Percentiles rank a stretch among this genome's conserved stretches.
phyloP scores from a whole-genome alignment of 192 early-diverging fungal species.

The Podila horticola region DNA sequence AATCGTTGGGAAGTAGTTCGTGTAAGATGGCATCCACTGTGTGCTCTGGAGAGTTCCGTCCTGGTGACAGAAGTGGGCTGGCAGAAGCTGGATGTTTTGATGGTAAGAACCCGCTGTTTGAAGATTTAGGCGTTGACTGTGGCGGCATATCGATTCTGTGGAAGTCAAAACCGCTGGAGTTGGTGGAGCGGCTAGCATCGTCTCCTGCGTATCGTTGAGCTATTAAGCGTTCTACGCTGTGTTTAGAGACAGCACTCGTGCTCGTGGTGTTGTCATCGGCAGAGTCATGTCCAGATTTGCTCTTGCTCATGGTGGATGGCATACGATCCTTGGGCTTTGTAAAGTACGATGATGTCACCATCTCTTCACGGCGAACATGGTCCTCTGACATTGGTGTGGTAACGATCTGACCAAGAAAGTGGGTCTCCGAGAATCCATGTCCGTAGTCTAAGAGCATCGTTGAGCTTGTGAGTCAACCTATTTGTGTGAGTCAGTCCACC shows the following conservation, averaged over 20 bases:
- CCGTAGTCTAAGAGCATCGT: neutral
- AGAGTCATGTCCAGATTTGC: neutral
- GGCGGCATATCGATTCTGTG: too few relatives aligned
- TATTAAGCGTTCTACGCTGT: too few relatives aligned
- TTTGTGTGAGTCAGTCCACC: neutral
- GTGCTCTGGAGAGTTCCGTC: neutral
- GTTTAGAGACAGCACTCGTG: too few relatives aligned
- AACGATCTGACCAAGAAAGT: slow-evolving; percentile 6
- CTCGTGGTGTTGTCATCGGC: too few relatives aligned
- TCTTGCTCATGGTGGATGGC: neutral
- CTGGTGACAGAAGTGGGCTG: neutral
- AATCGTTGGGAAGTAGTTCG: neutral
- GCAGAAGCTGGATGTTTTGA: too few relatives aligned
- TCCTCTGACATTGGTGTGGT: neutral
- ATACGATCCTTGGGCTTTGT: neutral
- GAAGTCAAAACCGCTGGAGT: too few relatives aligned
- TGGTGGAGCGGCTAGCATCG: too few relatives aligned
- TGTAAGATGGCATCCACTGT: neutral
- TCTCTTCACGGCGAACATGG: neutral
- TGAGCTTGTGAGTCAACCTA: too few relatives aligned
- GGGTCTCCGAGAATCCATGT: slow-evolving; percentile 26
- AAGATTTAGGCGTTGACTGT: too few relatives aligned
- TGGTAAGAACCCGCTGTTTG: too few relatives aligned
- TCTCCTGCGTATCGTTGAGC: too few relatives aligned
- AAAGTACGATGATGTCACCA: slow-evolving; percentile 30